Conservation (phyloP, 108 stramenopile species). For the Skeletonema potamos region DNA sequence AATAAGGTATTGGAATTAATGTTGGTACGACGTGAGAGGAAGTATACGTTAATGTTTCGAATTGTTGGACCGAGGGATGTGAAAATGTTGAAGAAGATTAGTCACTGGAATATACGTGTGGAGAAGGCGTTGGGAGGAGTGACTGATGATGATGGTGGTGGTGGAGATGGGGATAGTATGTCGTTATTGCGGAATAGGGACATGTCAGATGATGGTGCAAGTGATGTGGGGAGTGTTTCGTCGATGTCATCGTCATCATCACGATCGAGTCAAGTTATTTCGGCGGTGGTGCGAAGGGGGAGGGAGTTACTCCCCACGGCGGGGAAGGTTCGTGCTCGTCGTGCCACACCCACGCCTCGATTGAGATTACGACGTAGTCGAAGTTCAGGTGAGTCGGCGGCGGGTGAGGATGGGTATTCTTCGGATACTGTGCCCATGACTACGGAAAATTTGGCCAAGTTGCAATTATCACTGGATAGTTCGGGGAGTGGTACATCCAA, state of each 20-base stretch:
- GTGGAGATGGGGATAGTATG: constrained; percentile 6
- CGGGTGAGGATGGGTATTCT: constrained; percentile 79
- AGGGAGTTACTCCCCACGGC: constrained; percentile 75
- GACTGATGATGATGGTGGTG: constrained; percentile 33
- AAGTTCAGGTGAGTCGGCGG: constrained; percentile 14
- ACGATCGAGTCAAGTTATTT: constrained; percentile 34
- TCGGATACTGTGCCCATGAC: constrained; percentile 59
- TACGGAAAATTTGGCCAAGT: constrained; percentile 62
- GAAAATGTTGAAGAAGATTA: constrained; percentile 67
- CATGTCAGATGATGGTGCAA: constrained; percentile 10
- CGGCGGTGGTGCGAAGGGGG: constrained; percentile 66
- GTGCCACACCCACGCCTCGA: constrained; percentile 81
- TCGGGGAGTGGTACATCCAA: neutral
- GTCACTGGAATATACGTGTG: constrained; percentile 74
- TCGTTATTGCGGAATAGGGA: constrained; percentile 4
- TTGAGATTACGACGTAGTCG: constrained; percentile 43
- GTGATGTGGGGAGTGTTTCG: constrained; percentile 27
- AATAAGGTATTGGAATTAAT: constrained; percentile 83
- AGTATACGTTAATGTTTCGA: constrained; percentile 81
- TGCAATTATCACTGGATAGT: constrained; percentile 56
- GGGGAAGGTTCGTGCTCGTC: constrained; percentile 73
- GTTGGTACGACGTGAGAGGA: constrained; percentile 74
- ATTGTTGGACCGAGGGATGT: constrained; percentile 57
- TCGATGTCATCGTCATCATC: constrained; percentile 35
- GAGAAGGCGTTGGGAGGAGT: constrained; percentile 85